Conservation (phyloP, 148 eudicot species). For the Vaccinium myrtillus region DNA sequence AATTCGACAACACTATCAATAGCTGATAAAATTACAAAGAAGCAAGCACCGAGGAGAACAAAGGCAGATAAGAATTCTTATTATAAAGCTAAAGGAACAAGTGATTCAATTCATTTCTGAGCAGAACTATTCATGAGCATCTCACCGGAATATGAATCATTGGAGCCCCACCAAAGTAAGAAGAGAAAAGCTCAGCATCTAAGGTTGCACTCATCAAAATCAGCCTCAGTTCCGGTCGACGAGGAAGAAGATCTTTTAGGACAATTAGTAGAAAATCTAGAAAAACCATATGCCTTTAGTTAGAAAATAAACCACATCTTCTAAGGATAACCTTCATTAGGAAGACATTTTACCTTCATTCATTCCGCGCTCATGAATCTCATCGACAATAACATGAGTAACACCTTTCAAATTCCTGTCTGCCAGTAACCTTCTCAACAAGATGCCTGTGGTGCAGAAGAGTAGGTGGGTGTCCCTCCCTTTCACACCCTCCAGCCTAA, state of each 20-base stretch:
- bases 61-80: not conserved
- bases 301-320: slow-evolving; percentile 14
- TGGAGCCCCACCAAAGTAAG: slow-evolving; percentile 86
- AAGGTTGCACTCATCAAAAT: slow-evolving; percentile 98
- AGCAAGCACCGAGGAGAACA: slow-evolving; percentile 10
- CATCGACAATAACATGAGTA: slow-evolving; percentile 94
- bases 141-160: slow-evolving; percentile 77
- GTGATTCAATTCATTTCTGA: slow-evolving; percentile 1
- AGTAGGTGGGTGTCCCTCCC: slow-evolving; percentile 94
- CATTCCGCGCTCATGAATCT: slow-evolving; percentile 99
- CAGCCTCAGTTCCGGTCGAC: slow-evolving; percentile 80
- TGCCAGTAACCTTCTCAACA: slow-evolving; percentile 83
- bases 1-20: not conserved
- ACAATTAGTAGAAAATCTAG: slow-evolving; percentile 95
- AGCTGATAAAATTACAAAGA: not conserved
- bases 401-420: slow-evolving; percentile 91
- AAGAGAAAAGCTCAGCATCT: slow-evolving; percentile 92
- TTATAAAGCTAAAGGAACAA: not conserved
- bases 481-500: slow-evolving; percentile 94
- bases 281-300: slow-evolving; percentile 20
- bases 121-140: not conserved
- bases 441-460: slow-evolving; percentile 96
- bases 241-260: slow-evolving; percentile 89
- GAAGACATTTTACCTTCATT: slow-evolving; percentile 73
- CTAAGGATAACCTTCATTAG: slow-evolving; percentile 4